A percentile compares a stretch with the other conserved stretches of the same genome.
Evolutionary conservation across 2,329 filamentous ascomycete genomes (phyloP).

Genomic region (Paecilomyces sp.): DNA sequence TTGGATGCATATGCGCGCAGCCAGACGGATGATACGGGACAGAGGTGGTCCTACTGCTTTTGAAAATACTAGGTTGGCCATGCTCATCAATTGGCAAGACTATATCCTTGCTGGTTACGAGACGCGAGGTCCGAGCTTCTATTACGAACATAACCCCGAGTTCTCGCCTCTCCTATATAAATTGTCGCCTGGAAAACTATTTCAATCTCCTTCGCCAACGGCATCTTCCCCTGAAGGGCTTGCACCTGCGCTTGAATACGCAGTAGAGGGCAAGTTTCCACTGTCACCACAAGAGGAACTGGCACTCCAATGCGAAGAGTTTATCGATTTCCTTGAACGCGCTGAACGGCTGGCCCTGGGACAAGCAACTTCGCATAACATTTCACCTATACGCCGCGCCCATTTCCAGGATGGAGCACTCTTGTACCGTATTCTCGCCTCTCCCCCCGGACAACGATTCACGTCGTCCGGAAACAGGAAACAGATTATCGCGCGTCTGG

Average conservation of each 20-base stretch:
- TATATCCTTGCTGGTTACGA: constrained; percentile 35
- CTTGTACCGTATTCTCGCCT: constrained; percentile 24
- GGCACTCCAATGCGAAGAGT: constrained; percentile 27
- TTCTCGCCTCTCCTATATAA: constrained; percentile 1
- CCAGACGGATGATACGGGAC: constrained; percentile 29
- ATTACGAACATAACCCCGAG: constrained; percentile 20
- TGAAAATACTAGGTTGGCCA: constrained; percentile 28
- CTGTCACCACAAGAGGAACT: constrained; percentile 23
- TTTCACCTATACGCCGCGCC: constrained; percentile 15
- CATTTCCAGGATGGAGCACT: constrained; percentile 23
- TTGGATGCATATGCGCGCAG: constrained; percentile 34
- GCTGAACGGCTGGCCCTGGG: constrained; percentile 29
- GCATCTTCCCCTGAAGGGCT: constrained; percentile 8
- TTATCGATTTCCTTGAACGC: constrained; percentile 30
- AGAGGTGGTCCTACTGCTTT: constrained; percentile 31
- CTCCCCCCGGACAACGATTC: constrained; percentile 24
- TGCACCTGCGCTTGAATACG: background rate
- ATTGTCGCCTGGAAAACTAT: background rate
- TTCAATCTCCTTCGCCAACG: constrained; percentile 7
- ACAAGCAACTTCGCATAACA: constrained; percentile 12
- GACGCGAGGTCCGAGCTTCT: constrained; percentile 25
- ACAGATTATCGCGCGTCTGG: constrained; percentile 30
- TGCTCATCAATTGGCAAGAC: constrained; percentile 37
- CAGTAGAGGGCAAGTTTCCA: background rate
- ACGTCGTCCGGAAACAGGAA: constrained; percentile 30